Base-by-base conservation (phyloP, 805 yeast genomes). In the Candida schatavii region DNA sequence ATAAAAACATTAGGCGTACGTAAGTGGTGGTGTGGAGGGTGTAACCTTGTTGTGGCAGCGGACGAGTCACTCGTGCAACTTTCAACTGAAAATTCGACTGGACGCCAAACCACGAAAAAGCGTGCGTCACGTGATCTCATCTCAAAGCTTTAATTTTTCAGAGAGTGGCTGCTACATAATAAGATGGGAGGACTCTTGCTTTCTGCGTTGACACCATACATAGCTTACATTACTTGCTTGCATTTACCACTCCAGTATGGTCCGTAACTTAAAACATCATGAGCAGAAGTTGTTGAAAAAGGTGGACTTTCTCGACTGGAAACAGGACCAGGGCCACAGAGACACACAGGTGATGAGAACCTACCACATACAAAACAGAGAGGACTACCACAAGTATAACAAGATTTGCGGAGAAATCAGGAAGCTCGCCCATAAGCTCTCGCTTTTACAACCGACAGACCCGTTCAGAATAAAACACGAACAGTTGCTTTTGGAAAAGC, bases 261-360 rank as follows among this genome's bases (percentile, higher is more conserved):
- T 85, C 37, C 77, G 99, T 64, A 75, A 86, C 54, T 77, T 93
- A 46, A 93, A 93, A 64, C 88, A 86, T 69, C 99, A 93, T 66
- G 99, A 93, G 77, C 85, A 87, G 74, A 90, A 89, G 67, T 80
- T 93, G 55, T 78, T 93, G 55, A 89, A 86, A 72, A 93, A 93
- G 65, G 98, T 93, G 40, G 97, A 93, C 60, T 88, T 93, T 69
- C 85, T 88, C 39, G 95, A 93, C 63, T 93, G 98, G 97, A 93
- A 93, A 63, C 95, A 88, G 55, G 99, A 93, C 61, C 83, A 85
- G 42, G 88, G 91, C 23, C 99, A 93, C 63, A 74, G 99, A 52
- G 99, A 91, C 54, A 83, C 95, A n/a, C 91, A 87, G 63, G 96
- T 93, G 26, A 93, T 93, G 96, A 77, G 95, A 53, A 84, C 87